Evolutionary conservation across 139 green algal species (phyloP), one percentile per base, ranked within the genome.

Genomic region (Chlorella ohadii): DNA sequence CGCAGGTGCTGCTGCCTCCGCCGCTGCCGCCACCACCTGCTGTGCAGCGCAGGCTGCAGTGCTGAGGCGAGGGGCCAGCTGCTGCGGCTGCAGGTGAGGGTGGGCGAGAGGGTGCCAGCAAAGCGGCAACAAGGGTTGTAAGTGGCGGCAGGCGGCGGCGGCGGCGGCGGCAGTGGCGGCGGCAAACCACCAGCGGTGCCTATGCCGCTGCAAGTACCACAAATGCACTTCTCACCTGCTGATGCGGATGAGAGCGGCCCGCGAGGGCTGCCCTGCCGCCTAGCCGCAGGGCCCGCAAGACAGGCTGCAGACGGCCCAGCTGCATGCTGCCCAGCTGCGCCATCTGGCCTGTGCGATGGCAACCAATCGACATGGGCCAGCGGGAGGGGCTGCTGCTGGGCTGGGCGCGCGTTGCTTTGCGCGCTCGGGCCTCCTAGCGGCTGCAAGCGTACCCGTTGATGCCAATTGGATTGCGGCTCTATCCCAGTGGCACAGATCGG

Each of bases 221-320:
- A 59, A 59, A 59, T 22, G 51, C 51, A 59, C 2, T 59, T 9
- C 51, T 59, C 11, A 59, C 51, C 51, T 59, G 51, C 51, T 59
- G 51, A 2, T 59, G 51, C 12, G 15, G 15, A 22, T 23, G 51
- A 4, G 51, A 59, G 63, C 63, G 27, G 63, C 28, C 63, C n/a
- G 28, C 63, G 28, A 68, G 63, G 63, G 31, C 63, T 38, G 63
- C 63, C 31, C 63, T 36, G 63, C 63, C 38, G 28, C 63, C 63
- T 20, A 83, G 61, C 17, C 41, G 61, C 39, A 83, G 78, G 20
- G 78, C 63, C 16, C 78, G 78, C 63, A 63, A 83, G 15, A 70
- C 63, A 15, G 78, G 63, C 15, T 64, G 78, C 15, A 83, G 47
- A n/a, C 72, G 20, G n/a, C 47, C 72, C n/a, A 65, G 78, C 78